Evolutionary conservation across 768 basidiomycete genomes (phyloP), one percentile per base, ranked within the genome.

Genomic region (Rhizopogon vesiculosus): DNA sequence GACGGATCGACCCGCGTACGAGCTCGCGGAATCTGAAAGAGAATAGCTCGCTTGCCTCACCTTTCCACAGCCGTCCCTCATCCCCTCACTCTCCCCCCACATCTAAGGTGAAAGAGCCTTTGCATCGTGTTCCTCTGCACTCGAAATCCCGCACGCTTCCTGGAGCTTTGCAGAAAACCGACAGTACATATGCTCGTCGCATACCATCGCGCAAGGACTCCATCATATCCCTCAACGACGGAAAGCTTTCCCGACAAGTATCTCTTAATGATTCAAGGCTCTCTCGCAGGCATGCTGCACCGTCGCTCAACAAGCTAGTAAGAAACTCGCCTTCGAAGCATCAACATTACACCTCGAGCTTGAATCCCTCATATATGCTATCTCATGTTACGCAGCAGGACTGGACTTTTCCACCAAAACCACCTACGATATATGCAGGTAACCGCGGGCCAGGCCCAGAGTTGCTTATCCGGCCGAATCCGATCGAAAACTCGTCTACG

Each of bases 11-110:
- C 39, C 72, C 76, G 56, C 72, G 74, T 57, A 75, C 72, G 43
- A 68, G 69, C 39, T 78, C 77, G 42, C 68, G 69, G 44, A 72
- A 67, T 41, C 65, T 75, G 56, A 78, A 76, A 54, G 76, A 77
- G 58, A 78, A 78, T 49, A 54, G 39, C 18, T 28, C 45, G 18
- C 73, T 80, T 22, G 75, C 71, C 10, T 80, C 78, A 25, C 79
- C 80, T 1, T 82, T 79, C 60, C 69, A 63, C 49, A 78, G 78
- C 43, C 72, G 74, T 42, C 76, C 79, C 16, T 65, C 63, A 38
- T 80, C 80, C 51, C 66, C 70, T 43, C 56, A 67, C 22, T 64
- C 70, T 42, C 54, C 66, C 29, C 54, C 72, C 22, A 77, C 76
- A 49, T 74, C 76, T 6, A 69, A 67, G 19, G 54, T 53, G 55